Percentiles rank a stretch among this genome's conserved stretches.
phyloP scores from a whole-genome alignment of 345 rosid genomes.

The Isatis tinctoria region DNA sequence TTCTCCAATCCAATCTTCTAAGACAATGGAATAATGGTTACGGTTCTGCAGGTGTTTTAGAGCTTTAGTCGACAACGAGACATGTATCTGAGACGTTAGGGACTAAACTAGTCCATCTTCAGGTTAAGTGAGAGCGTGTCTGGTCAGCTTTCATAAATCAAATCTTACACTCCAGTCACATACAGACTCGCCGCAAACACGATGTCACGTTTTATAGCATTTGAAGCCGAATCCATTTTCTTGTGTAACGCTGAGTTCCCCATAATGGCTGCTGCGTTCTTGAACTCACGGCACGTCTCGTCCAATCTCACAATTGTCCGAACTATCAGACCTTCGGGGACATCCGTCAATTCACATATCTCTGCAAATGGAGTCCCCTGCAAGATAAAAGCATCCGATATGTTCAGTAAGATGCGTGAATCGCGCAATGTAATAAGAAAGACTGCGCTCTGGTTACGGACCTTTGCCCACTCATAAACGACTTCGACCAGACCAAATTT shows the following conservation, averaged over 20 bases:
- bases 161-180: conserved; percentile 62
- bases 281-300: conserved; percentile 93
- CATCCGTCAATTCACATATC: conserved; percentile 90
- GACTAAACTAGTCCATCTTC: background rate
- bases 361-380: conserved; percentile 98
- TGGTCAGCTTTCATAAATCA: too few relatives aligned
- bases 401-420: background rate
- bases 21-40: too few relatives aligned
- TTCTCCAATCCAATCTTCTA: background rate
- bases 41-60: too few relatives aligned
- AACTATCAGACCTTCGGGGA: conserved; percentile 94
- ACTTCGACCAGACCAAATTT: conserved; percentile 96
- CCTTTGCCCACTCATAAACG: conserved; percentile 99
- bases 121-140: background rate
- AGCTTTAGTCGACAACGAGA: too few relatives aligned
- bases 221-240: conserved; percentile 94
- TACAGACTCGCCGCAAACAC: conserved; percentile 97
- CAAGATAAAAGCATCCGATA: conserved; percentile 4
- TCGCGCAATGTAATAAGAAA: background rate
- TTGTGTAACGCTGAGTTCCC: conserved; percentile 81
- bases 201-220: conserved; percentile 86
- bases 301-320: conserved; percentile 89
- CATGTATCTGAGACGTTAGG: background rate
- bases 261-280: conserved; percentile 89
- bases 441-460: conserved; percentile 16